Base-by-base conservation (phyloP, 1,284 basidiomycete species). In the Cronartium quercuum region DNA sequence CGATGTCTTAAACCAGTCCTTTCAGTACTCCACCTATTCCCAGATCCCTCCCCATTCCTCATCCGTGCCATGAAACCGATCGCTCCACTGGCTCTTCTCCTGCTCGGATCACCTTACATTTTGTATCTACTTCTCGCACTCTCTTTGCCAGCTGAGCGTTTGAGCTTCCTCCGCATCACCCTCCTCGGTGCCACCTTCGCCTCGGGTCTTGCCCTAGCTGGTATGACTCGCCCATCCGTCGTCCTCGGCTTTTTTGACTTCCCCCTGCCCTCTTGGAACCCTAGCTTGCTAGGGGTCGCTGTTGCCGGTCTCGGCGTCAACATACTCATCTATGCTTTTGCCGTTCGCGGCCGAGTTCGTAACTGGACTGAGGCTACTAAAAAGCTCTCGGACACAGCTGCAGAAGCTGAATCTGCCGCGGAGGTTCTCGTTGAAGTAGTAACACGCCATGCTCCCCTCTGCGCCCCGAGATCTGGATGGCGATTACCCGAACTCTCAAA, bases 201-300 rank as follows among this genome's bases (percentile, higher is more conserved):
- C 4, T 61, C 58, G 13, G 68, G 68, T 3, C 29, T 69, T 24
- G 24, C 58, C 5, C 68, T 69, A 15, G 60, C 68, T 3, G 68
- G 68, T 6, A 69, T 69, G 68, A 40, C 58, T 9, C 55, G 58
- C 40, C 68, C 68, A 5, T 69, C 68, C 13, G 42, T 69, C 6
- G 68, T 69, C 18, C 47, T 69, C 13, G 68, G 68, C 9, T 69
- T 69, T 62, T 69, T 69, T 58, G 60, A 69, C 40, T 62, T 69
- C 41, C 42, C 42, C 24, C 34, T 61, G 13, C 29, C 68, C 34
- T 60, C 58, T 6, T 69, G 68, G 68, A 44, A 69, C 44, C 68
- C 68, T 38, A 69, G 58, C 42, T 62, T 69, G 35, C 38, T 69
- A 34, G 68, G 68, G 6, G 68, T 69, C 34, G 68, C 68, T 3